Conservation (phyloP, 495 filamentous ascomycete genomes). For the Aspergillus egyptiacus region DNA sequence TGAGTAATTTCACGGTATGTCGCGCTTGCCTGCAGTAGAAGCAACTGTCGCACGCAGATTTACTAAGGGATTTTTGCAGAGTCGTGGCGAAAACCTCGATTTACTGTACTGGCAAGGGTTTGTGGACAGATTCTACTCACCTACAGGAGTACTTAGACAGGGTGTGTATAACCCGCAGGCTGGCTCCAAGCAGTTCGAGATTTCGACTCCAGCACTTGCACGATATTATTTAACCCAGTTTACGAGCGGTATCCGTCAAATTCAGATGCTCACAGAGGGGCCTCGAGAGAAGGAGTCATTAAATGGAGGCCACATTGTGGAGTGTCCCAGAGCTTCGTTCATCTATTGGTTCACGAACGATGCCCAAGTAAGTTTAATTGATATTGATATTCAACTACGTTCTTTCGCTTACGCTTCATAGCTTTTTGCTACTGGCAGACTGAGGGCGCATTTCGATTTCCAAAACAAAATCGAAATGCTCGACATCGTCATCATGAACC, state of each 20-base stretch:
- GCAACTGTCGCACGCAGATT: background rate
- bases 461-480: conserved; percentile 68
- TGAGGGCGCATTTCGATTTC: conserved; percentile 60
- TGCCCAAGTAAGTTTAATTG: conserved; percentile 53
- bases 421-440: conserved; percentile 57
- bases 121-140: conserved; percentile 70
- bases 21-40: background rate
- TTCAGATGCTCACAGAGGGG: conserved; percentile 66
- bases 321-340: conserved; percentile 56
- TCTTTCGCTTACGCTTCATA: conserved; percentile 28
- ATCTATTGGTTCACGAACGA: conserved; percentile 69
- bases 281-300: conserved; percentile 50
- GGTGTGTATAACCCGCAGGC: conserved; percentile 48
- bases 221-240: conserved; percentile 80
- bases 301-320: conserved; percentile 59
- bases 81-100: conserved; percentile 52
- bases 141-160: conserved; percentile 61
- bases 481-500: conserved; percentile 56
- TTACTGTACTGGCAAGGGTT: conserved; percentile 67
- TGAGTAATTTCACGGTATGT: conserved; percentile 60
- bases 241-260: conserved; percentile 70
- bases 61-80: conserved; percentile 36
- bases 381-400: conserved; percentile 14
- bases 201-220: conserved; percentile 65
- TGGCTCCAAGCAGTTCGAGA: conserved; percentile 67